Evolutionary conservation across 805 yeast species (phyloP), one percentile per base, ranked within the genome.

Genomic region (Wickerhamiella domercqiae): DNA sequence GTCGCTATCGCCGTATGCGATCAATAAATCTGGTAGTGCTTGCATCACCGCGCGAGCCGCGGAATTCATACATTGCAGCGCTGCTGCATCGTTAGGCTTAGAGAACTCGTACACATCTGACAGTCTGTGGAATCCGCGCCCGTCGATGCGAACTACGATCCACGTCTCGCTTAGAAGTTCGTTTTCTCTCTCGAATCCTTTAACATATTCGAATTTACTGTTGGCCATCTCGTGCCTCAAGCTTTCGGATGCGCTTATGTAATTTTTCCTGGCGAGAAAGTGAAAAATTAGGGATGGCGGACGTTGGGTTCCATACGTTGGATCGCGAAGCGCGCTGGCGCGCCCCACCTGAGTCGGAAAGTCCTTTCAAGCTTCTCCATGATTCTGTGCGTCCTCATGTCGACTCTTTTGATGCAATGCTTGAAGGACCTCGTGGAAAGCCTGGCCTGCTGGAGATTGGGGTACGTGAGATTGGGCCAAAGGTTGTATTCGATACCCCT

Each of bases 301-400:
- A 24, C 9, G 13, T 24, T 13, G 26, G 26, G 51, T 78, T 77
- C 54, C 68, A 72, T 55, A 90, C 99, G 32, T 66, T 90, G 50
- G 94, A 84, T 58, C 75, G 94, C 51, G 96, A 87, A 54, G 56
- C 68, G 43, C 70, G 93, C 48, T 90, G 83, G 63, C 70, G 71
- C 49, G 75, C 81, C 55, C 98, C 98, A 34, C 93, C 96, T 36
- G 76, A 73, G 60, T 94, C 81, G 52, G 71, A 78, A 55, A 67
- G 82, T 21, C 81, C 81, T 5, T 87, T 63, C 51, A 94, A 95
- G 13, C 61, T 84, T 29, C 67, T 90, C 26, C 70, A 71, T 41
- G 94, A 83, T 45, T 97, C 98, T 13, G 90, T 90, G 29, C 73
- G 74, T 40, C 98, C 98, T 4, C 98, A 90, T 57, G 71, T 90